Conservation (phyloP, 768 basidiomycete species). For the Neoboletus brunneissimus region DNA sequence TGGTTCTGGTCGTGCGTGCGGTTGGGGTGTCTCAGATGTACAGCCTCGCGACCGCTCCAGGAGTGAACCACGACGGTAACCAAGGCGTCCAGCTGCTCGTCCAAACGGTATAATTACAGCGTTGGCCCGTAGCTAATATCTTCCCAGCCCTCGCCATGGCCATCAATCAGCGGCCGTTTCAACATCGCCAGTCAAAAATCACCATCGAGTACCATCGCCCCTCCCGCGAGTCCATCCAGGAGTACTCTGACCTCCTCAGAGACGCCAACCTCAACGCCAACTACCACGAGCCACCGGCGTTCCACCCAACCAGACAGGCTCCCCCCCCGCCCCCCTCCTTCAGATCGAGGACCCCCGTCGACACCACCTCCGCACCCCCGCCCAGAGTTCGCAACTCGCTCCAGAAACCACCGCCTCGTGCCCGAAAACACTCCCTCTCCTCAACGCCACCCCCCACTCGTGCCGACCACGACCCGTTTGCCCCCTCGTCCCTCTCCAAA, state of each 20-base stretch:
- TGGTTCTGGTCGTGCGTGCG: background rate
- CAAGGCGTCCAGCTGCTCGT: background rate
- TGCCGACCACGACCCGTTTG: slow-evolving; percentile 60
- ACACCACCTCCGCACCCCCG: slow-evolving; percentile 9
- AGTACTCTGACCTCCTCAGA: slow-evolving; percentile 70
- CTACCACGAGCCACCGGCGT: slow-evolving; percentile 34
- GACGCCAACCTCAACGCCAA: slow-evolving; percentile 54
- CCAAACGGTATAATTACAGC: background rate
- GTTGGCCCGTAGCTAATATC: too few species aligned
- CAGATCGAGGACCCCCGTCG: slow-evolving; percentile 29
- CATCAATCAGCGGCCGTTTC: slow-evolving; percentile 46
- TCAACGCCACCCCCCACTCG: slow-evolving; percentile 25
- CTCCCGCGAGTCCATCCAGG: slow-evolving; percentile 71
- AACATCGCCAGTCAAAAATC: slow-evolving; percentile 54
- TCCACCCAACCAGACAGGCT: slow-evolving; percentile 42
- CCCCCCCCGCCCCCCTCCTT: slow-evolving; percentile 40
- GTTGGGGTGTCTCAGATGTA: background rate
- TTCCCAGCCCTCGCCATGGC: slow-evolving; percentile 32
- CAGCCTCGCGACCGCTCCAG: background rate
- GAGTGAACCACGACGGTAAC: background rate
- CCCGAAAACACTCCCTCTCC: slow-evolving; percentile 53
- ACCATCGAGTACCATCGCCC: slow-evolving; percentile 77
- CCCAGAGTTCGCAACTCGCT: slow-evolving; percentile 52
- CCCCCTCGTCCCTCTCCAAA: slow-evolving; percentile 1
- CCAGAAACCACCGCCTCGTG: slow-evolving; percentile 58